Evolutionary conservation across 1,284 basidiomycete genomes (phyloP).

Genomic region (Caloboletus firmus): DNA sequence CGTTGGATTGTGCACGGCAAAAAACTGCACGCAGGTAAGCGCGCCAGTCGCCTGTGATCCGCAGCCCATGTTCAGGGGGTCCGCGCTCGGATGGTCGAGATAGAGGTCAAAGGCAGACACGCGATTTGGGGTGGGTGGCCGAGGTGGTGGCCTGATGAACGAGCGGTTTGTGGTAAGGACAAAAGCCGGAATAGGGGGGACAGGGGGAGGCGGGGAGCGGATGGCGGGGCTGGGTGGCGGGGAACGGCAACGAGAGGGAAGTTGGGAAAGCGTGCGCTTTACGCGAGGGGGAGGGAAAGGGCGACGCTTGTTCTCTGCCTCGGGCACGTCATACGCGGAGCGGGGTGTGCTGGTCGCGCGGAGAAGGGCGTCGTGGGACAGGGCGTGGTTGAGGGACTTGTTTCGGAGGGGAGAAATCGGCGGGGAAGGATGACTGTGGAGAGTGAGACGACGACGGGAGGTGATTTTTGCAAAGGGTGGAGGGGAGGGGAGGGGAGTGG

Average conservation of each 20-base stretch:
- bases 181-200: constrained; percentile 33
- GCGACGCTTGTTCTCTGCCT: constrained; percentile 6
- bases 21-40: constrained; percentile 23
- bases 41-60: constrained; percentile 8
- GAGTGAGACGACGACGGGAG: constrained; percentile 2
- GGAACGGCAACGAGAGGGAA: constrained; percentile 27
- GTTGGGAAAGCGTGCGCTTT: constrained; percentile 11
- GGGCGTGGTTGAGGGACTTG: constrained; percentile 11
- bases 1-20: constrained; percentile 22
- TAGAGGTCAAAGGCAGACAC: constrained; percentile 14
- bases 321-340: constrained; percentile 8
- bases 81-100: constrained; percentile 5
- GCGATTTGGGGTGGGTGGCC: neutral
- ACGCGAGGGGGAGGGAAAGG: constrained; percentile 3
- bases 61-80: constrained; percentile 4
- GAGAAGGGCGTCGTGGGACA: constrained; percentile 13
- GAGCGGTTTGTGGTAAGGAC: constrained; percentile 19
- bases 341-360: constrained; percentile 6
- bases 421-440: neutral
- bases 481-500: constrained; percentile 19
- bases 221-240: constrained; percentile 27
- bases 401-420: neutral
- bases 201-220: constrained; percentile 32
- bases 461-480: constrained; percentile 6
- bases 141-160: constrained; percentile 1